Evolutionary conservation across 1,139 yeast species (phyloP).

Genomic region (Lodderomyces orthopsilosis): DNA sequence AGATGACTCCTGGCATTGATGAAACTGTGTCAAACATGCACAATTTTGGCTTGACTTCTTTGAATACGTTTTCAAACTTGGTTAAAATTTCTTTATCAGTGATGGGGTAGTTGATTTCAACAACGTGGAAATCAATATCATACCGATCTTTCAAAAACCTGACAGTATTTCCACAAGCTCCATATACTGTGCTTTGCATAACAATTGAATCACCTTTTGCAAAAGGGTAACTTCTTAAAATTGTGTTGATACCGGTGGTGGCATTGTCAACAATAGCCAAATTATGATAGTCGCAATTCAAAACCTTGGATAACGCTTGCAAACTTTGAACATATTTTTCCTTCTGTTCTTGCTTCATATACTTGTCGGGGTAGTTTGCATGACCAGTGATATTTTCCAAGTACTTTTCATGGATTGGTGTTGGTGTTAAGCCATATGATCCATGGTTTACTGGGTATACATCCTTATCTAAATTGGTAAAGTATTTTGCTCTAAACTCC

Average conservation of each 20-base stretch:
- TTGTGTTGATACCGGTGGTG: slow-evolving; percentile 58
- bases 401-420: slow-evolving; percentile 30
- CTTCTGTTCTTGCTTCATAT: slow-evolving; percentile 21
- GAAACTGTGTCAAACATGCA: slow-evolving; percentile 60
- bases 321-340: slow-evolving; percentile 29
- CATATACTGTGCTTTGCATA: slow-evolving; percentile 53
- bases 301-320: slow-evolving; percentile 31
- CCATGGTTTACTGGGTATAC: slow-evolving; percentile 53
- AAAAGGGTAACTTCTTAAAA: slow-evolving; percentile 55
- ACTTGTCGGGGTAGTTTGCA: slow-evolving; percentile 42
- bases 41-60: slow-evolving; percentile 27
- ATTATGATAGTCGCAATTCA: slow-evolving; percentile 43
- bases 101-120: slow-evolving; percentile 49
- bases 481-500: slow-evolving; percentile 45
- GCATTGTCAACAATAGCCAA: slow-evolving; percentile 58
- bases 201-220: slow-evolving; percentile 54
- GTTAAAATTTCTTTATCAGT: slow-evolving; percentile 46
- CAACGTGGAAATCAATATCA: slow-evolving; percentile 45
- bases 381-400: slow-evolving; percentile 25
- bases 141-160: slow-evolving; percentile 39
- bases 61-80: slow-evolving; percentile 33
- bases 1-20: slow-evolving; percentile 60
- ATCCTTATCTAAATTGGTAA: slow-evolving; percentile 33
- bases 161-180: slow-evolving; percentile 55
- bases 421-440: slow-evolving; percentile 51